Evolutionary conservation across 1,139 yeast genomes (phyloP).

Genomic region (Arxiozyma slooffiae): DNA sequence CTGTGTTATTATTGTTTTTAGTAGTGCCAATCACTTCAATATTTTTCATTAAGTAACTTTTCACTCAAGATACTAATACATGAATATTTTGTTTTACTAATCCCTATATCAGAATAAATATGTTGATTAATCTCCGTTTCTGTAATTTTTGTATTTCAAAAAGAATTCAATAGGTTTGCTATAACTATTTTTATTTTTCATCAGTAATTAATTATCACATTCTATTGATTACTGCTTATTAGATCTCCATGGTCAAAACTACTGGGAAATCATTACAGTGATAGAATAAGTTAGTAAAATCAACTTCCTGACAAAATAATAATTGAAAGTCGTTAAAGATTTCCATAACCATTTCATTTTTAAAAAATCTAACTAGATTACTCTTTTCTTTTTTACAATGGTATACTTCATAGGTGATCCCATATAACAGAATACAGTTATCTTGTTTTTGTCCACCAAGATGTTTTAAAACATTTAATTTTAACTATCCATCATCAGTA

Average conservation of each 20-base stretch:
- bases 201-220: slow-evolving; percentile 39
- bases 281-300: slow-evolving; percentile 2
- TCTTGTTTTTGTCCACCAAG: not conserved
- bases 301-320: not conserved
- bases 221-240: slow-evolving; percentile 61
- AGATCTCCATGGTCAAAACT: slow-evolving; percentile 47
- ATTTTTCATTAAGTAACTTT: slow-evolving; percentile 21
- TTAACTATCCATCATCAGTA: not conserved
- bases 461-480: not conserved
- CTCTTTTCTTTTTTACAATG: no score
- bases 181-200: slow-evolving; percentile 27
- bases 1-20: not conserved
- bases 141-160: slow-evolving; percentile 54
- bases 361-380: not conserved
- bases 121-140: slow-evolving; percentile 43
- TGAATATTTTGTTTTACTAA: slow-evolving; percentile 72
- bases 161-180: slow-evolving; percentile 66
- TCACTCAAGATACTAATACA: slow-evolving; percentile 57
- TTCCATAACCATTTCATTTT: not conserved
- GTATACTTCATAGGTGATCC: not conserved
- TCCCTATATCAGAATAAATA: slow-evolving; percentile 48
- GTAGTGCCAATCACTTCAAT: slow-evolving; percentile 7
- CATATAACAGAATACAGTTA: no score
- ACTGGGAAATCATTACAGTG: slow-evolving; percentile 19
- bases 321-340: not conserved